A percentile compares a stretch with the other conserved stretches of the same genome.
Evolutionary conservation across 257 asterid species (phyloP).

Genomic region (Rubia yunnanensis): DNA sequence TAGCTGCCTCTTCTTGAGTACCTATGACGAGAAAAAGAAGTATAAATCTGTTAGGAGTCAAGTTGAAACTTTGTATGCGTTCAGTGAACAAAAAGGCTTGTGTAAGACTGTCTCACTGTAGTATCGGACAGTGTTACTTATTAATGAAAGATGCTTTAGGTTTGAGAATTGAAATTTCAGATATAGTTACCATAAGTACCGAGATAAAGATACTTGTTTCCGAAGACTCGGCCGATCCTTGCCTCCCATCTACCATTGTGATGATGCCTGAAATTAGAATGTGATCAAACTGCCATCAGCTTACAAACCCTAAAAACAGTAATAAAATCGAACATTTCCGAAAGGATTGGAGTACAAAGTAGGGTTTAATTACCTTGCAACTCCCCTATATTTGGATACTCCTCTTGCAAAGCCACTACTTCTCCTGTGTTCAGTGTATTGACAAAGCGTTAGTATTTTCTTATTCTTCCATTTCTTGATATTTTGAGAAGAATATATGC

Average conservation of each 20-base stretch:
- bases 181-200: slow-evolving; percentile 49
- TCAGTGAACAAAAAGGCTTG: no score
- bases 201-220: slow-evolving; percentile 63
- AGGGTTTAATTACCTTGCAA: slow-evolving; percentile 42
- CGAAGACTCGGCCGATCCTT: slow-evolving; percentile 61
- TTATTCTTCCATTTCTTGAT: not conserved
- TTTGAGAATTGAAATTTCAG: not conserved
- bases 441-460: not conserved
- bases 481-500: not conserved
- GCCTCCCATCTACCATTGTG: slow-evolving; percentile 86
- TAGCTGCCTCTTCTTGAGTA: slow-evolving; percentile 77
- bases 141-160: not conserved
- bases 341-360: not conserved
- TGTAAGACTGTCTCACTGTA: no score
- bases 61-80: no score
- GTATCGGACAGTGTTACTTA: not conserved
- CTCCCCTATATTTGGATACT: slow-evolving; percentile 72
- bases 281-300: not conserved
- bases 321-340: not conserved
- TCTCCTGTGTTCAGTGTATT: slow-evolving; percentile 31
- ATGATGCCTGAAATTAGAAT: slow-evolving; percentile 40
- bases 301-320: not conserved
- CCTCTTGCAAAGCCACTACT: slow-evolving; percentile 87
- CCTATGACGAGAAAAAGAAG: slow-evolving; percentile 21
- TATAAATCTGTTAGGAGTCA: not conserved